Evolutionary conservation across 1,284 basidiomycete genomes (phyloP).

Genomic region (Leccinum solheimii): DNA sequence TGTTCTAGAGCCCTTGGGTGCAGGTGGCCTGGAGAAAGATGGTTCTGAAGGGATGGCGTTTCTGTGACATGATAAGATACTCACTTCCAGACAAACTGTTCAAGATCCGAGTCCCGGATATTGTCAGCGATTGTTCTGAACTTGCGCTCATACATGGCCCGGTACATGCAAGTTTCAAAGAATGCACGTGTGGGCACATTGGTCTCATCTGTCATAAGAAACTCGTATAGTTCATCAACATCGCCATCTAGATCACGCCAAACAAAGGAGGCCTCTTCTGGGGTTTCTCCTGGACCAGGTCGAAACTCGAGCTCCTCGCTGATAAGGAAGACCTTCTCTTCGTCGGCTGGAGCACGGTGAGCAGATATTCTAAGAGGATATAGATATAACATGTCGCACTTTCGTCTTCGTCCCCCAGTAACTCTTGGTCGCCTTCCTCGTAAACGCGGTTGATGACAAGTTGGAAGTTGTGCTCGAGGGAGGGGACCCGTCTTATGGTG

Average conservation of each 20-base stretch:
- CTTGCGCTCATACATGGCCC: constrained; percentile 94
- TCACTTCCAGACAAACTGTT: constrained; percentile 78
- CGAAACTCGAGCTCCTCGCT: constrained; percentile 86
- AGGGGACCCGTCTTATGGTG: constrained; percentile 84
- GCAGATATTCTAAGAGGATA: constrained; percentile 1
- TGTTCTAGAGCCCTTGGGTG: constrained; percentile 28
- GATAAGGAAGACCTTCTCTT: constrained; percentile 90
- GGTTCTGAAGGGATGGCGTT: constrained; percentile 26
- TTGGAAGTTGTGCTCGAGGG: constrained; percentile 89
- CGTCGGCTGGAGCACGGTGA: constrained; percentile 61
- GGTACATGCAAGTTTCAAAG: constrained; percentile 92
- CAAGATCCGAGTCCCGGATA: constrained; percentile 65
- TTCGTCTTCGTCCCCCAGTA: constrained; percentile 94
- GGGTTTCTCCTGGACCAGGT: constrained; percentile 67
- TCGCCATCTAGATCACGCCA: constrained; percentile 91
- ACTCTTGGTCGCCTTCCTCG: constrained; percentile 92
- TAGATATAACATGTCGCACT: constrained; percentile 53
- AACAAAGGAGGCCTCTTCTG: constrained; percentile 80
- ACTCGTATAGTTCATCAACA: constrained; percentile 80
- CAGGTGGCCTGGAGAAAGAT: constrained; percentile 39
- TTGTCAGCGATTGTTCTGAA: constrained; percentile 72
- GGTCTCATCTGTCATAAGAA: constrained; percentile 70
- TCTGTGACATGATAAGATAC: constrained; percentile 30
- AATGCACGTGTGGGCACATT: constrained; percentile 82
- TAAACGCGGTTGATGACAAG: constrained; percentile 95